These are phyloP conservation scores for Musa beccarii DNA, from an alignment of 176 grass and related monocot species.

Conservation along the genomic window DNA sequence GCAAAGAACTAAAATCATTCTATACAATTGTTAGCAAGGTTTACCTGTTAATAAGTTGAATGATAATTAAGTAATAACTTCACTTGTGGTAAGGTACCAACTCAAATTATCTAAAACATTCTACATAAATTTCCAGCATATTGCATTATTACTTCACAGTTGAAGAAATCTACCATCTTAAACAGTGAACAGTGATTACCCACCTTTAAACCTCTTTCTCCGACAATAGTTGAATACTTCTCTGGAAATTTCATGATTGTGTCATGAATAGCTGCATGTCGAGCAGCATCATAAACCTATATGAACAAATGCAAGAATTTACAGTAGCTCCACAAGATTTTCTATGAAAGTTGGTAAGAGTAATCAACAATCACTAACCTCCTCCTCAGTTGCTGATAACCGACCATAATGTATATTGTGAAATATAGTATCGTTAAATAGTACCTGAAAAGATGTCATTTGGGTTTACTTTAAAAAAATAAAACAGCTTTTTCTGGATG, in stretches of 20 bases:
- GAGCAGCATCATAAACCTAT: conserved; percentile 82
- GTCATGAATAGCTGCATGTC: conserved; percentile 75
- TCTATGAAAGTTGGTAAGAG: conserved; percentile 28
- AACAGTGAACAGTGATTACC: conserved; percentile 18
- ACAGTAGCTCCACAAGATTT: neutral
- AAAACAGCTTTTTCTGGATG: neutral
- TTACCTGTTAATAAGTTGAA: too few species aligned
- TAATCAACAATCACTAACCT: conserved; percentile 37
- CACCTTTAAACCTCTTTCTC: conserved; percentile 96
- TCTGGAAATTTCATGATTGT: conserved; percentile 92
- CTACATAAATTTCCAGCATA: neutral
- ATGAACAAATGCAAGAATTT: conserved; percentile 16
- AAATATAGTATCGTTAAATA: conserved; percentile 98
- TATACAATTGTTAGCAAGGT: too few species aligned
- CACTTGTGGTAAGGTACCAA: neutral
- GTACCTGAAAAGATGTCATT: conserved; percentile 44
- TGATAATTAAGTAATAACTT: neutral
- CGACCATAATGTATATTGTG: conserved; percentile 97
- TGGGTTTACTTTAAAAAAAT: too few species aligned
- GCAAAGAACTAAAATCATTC: too few species aligned
- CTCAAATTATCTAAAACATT: neutral
- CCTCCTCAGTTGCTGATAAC: conserved; percentile 85
- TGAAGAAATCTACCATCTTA: conserved; percentile 8
- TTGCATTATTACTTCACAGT: neutral
- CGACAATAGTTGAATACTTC: conserved; percentile 83